phyloP scores from a whole-genome alignment of 768 basidiomycete genomes.

The Gloeostereum incarnatum region DNA sequence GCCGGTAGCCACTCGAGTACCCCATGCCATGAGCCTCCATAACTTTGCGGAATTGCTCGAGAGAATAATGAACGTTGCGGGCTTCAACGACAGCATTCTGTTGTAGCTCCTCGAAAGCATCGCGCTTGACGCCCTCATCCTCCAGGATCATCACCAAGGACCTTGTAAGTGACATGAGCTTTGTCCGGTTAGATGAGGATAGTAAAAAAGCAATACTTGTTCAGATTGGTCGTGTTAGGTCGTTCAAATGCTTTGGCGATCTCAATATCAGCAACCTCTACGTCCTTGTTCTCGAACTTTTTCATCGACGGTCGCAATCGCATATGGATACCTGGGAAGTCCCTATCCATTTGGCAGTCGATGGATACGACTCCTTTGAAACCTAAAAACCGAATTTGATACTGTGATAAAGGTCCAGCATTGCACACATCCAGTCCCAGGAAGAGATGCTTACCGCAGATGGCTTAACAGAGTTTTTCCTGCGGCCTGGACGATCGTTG shows the following conservation, averaged over 20 bases:
- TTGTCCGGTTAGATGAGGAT: background rate
- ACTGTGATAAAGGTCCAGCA: slow-evolving; percentile 30
- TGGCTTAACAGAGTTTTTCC: slow-evolving; percentile 31
- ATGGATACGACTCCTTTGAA: slow-evolving; percentile 77
- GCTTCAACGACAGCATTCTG: slow-evolving; percentile 44
- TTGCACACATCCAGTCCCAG: too few relatives aligned
- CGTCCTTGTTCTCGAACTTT: slow-evolving; percentile 52
- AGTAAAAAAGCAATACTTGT: slow-evolving; percentile 37
- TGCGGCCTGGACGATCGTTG: slow-evolving; percentile 24
- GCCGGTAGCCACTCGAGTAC: slow-evolving; percentile 6
- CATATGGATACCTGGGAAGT: slow-evolving; percentile 50
- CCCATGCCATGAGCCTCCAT: slow-evolving; percentile 41
- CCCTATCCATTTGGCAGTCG: slow-evolving; percentile 41
- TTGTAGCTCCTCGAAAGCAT: slow-evolving; percentile 57
- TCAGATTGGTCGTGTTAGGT: slow-evolving; percentile 60
- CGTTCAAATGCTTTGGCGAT: slow-evolving; percentile 56
- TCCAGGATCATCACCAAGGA: slow-evolving; percentile 73
- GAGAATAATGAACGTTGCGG: slow-evolving; percentile 50
- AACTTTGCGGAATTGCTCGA: slow-evolving; percentile 37
- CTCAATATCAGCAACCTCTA: slow-evolving; percentile 54
- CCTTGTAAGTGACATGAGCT: slow-evolving; percentile 25
- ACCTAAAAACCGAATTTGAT: slow-evolving; percentile 77
- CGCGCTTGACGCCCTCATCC: slow-evolving; percentile 52
- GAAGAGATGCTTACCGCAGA: slow-evolving; percentile 42
- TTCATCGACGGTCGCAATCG: slow-evolving; percentile 64